Evolutionary conservation across 148 eudicot genomes (phyloP), one percentile per base, ranked within the genome.

Genomic region (Mesembryanthemum crystallinum): DNA sequence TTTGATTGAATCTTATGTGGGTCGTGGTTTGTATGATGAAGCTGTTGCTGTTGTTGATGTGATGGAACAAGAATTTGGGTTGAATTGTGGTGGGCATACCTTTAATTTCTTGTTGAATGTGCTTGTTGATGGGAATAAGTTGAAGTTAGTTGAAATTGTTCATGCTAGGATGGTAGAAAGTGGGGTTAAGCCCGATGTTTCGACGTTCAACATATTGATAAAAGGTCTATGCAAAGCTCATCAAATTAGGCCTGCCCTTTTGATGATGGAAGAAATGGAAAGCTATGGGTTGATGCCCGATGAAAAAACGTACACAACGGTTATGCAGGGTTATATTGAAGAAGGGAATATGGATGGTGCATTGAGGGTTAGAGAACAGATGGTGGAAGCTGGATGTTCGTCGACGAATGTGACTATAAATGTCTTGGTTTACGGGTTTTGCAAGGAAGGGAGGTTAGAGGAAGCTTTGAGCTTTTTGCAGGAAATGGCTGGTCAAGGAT

Each of bases 201-300:
- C 97, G 0, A 95, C 97, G 0, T 95, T 87, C 77, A 95, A 92
- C 76, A 88, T 95, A 57, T 84, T 95, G 89, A 88, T 92, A 3
- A 95, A 90, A 81, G 99, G 92, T 11, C 79, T 95, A 72, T 95
- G 99, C 79, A 95, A 88, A 78, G 91, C 94, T 8, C 99, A 89
- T 88, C 99, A 92, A 25, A 87, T 90, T 83, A 90, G 96, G 85
- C 94, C 92, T 77, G 97, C 99, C 4, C 90, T 95, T 85, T 82
- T 92, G 86, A 85, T 95, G 94, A 85, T 95, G 91, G 97, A 95
- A 67, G 99, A 95, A 73, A 92, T 95, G 99, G 86, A 79, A n/a
- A 85, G 72, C 21, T 73, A 84, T 33, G 99, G 99, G 30, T 81
- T 95, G 79, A 75, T 39, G 30, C 97, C 99, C 0, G 96, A 95